Evolutionary conservation across 192 early-diverging fungal genomes (phyloP).

Genomic region (Coemansia sp.): DNA sequence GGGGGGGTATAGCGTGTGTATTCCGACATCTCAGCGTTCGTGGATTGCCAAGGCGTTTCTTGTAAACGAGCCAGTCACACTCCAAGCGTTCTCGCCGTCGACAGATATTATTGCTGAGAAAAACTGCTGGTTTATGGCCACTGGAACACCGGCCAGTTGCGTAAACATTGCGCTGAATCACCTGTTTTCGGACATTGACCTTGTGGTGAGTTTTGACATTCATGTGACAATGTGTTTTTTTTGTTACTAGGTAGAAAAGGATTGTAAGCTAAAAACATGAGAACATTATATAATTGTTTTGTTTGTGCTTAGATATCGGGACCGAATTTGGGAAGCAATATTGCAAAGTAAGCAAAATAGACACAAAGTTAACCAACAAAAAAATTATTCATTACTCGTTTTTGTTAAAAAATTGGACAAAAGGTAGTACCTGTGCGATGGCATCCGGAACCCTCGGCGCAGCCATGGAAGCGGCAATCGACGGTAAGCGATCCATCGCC

Average conservation of each 20-base stretch:
- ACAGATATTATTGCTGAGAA: background rate
- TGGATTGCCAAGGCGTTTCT: slow-evolving; percentile 34
- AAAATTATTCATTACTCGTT: no score
- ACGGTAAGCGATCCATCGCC: slow-evolving; percentile 8
- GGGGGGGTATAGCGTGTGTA: slow-evolving; percentile 29
- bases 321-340: slow-evolving; percentile 29
- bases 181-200: slow-evolving; percentile 27
- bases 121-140: slow-evolving; percentile 19
- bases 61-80: slow-evolving; percentile 15
- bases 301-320: slow-evolving; percentile 27
- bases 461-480: slow-evolving; percentile 26
- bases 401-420: background rate
- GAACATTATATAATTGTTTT: background rate
- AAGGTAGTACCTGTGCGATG: slow-evolving; percentile 23
- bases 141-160: slow-evolving; percentile 25
- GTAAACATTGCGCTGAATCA: slow-evolving; percentile 35
- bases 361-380: no score
- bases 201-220: slow-evolving; percentile 20
- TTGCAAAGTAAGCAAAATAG: slow-evolving; percentile 18
- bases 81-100: slow-evolving; percentile 9
- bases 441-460: slow-evolving; percentile 28
- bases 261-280: no score
- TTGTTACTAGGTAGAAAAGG: no score
- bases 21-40: slow-evolving; percentile 23
- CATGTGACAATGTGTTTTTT: no score